Evolutionary conservation across 2,329 filamentous ascomycete species (phyloP), one percentile per base, ranked within the genome.

Genomic region (Fusarium continuum): DNA sequence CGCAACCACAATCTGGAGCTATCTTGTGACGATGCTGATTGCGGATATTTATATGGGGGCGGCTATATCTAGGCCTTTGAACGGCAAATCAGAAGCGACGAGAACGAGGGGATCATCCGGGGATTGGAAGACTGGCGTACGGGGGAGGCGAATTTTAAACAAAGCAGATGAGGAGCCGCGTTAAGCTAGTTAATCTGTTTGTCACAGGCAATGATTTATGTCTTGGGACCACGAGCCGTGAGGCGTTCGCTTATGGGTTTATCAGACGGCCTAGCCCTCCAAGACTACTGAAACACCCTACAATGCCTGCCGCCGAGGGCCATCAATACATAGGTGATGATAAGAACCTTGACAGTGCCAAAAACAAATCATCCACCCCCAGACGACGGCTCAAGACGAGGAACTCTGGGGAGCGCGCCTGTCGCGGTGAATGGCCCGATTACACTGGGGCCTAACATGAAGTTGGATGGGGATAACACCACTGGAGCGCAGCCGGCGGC

Each of bases 381-480:
- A 54, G 53, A 61, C 39, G 55, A 44, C 52, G 64, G 58, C 50
- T 63, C 62, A 31, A 61, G 48, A 49, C 55, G 61, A 64, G 59
- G 22, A 44, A 46, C 47, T 68, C 58, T 71, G 68, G 68, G 68
- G 67, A 63, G 48, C 56, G 68, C 68, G 69, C 68, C 71, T 71
- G 68, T 71, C 68, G 69, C 68, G 69, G 51, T 57, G 62, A 49
- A 57, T 70, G 68, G 64, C 41, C 55, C 47, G 53, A 65, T 57
- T 54, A 66, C 20, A 60, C 55, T 53, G 61, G 55, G 59, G 43
- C 54, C 31, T 47, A 58, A 49, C 34, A 38, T 56, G 53, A 61
- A 63, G 52, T 47, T 47, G 51, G 31, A 63, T 59, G 55, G 50
- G 46, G 53, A 55, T 59, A 60, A 46, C 26, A 59, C 49, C 47